Base-by-base conservation (phyloP, 148 eudicot genomes). In the Fallopia convolvulus region DNA sequence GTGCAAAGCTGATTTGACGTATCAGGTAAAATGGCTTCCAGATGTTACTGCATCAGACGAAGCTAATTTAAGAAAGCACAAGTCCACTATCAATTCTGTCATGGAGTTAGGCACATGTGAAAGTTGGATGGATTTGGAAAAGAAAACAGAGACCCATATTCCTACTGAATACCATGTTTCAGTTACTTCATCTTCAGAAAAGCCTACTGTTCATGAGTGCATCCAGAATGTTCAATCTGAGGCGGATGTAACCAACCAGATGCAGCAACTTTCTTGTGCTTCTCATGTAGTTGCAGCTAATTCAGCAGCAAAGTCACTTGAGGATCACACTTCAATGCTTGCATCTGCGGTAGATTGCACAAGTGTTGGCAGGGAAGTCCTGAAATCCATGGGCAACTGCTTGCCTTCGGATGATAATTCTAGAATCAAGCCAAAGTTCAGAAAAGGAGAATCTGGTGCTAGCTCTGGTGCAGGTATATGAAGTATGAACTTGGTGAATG, bases 381-480 rank as follows among this genome's bases (percentile, higher is more conserved):
- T 13, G 36, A n/a, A 36, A 39, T 79, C 80, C 41, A 68, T 71
- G 40, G 76, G 81, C 63, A 49, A 75, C 53, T 74, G 60, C 79
- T 47, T 40, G 30, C 63, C 42, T 72, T 72, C 80, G 11, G 77
- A 77, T 36, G 79, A 63, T 49, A 66, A 40, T 21, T 77, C 79
- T 79, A 30, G 55, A 71, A 33, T 65, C 74, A 82, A 84, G 36
- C 63, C 30, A 56, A 82, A 72, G 60, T 78, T 63, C 12, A 74
- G 70, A 82, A 75, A 73, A 71, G 80, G 78, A 50, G 81, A 80
- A 41, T 39, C 48, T 23, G 84, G 72, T 15, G 77, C 60, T 74
- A 49, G 76, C 17, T 76, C 77, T 71, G 8, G 41, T 74, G 60
- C 80, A 86, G 93, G 91, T 86, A 87, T 65, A 72, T 77, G 2